Base-by-base conservation (phyloP, 805 yeast genomes). In the Candida palmyrensis region DNA sequence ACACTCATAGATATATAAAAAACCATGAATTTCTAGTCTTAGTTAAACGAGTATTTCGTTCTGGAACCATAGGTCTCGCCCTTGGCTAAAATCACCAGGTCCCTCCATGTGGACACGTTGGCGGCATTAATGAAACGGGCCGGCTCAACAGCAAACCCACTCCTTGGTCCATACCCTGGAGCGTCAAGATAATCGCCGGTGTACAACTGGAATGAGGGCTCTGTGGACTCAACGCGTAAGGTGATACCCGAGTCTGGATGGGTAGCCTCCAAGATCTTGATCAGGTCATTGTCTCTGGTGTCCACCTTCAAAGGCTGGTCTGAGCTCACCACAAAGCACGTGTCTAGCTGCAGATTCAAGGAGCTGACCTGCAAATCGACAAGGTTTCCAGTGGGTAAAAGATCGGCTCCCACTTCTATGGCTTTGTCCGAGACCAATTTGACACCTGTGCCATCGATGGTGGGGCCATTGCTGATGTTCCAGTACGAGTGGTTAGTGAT, bases 401-500 rank as follows among this genome's bases (percentile, higher is more conserved):
- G 50, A 15, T 48, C 47, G 5, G 41, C 44, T 42, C 67, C 72
- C 19, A 72, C 68, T 25, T 63, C 73, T 38, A 77, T 49, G 24
- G 52, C 52, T 29, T 60, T 47, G 39, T 62, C 59, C 18, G 75
- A 51, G 26, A 49, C 48, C 29, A 75, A 48, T 26, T 52, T 50
- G 13, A 65, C 42, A 5, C 38, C 32, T 7, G 62, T 51, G 11
- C 62, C 67, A 31, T 62, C 57, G 8, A 61, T 55, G 4, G 55
- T 47, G 15, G 18, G 5, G 4, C 39, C 34, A 13, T 47, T 43
- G 13, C 45, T 48, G 27, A 75, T 49, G 48, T 73, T 77, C 66
- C 77, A 79, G 55, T 76, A 78, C 3, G 78, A 55, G 47, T 79
- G 87, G 52, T 78, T 79, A 17, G 84, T 76, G 50, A 79, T 56